phyloP scores from a whole-genome alignment of 305 asterid genomes.

The Solanum aculeatissimum region DNA sequence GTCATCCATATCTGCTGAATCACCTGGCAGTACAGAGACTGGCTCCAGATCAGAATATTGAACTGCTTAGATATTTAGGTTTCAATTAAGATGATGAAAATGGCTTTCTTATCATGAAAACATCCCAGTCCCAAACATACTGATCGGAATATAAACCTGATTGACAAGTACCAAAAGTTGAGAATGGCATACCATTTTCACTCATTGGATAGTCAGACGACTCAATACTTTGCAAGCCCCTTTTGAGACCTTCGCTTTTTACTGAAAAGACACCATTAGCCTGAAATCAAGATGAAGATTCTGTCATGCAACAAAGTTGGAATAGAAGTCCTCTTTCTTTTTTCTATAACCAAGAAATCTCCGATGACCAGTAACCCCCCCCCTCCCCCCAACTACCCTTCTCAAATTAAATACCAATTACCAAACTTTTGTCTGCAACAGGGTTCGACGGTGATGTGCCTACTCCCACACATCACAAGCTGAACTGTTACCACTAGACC shows the following conservation, averaged over 20 bases:
- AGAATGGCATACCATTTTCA: conserved; percentile 55
- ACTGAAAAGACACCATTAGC: conserved; percentile 31
- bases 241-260: conserved; percentile 79
- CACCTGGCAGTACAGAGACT: conserved; percentile 36
- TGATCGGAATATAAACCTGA: not conserved
- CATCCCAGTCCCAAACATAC: not conserved
- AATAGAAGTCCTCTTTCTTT: not conserved
- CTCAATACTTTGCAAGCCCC: conserved; percentile 91
- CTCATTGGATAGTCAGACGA: conserved; percentile 91
- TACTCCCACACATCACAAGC: not conserved
- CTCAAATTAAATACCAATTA: not conserved
- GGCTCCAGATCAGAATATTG: conserved; percentile 4
- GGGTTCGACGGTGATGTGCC: not conserved
- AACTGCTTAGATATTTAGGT: not conserved
- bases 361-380: not conserved
- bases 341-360: not conserved
- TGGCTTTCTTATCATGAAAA: not conserved
- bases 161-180: not conserved
- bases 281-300: conserved; percentile 27
- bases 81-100: not conserved
- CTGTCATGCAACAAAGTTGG: not conserved
- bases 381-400: not conserved
- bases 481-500: not conserved
- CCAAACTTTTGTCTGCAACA: not conserved
- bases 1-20: conserved; percentile 75